These are phyloP conservation scores for Nemania serpens DNA, from an alignment of 2,329 filamentous ascomycete species.

Conservation along the genomic window DNA sequence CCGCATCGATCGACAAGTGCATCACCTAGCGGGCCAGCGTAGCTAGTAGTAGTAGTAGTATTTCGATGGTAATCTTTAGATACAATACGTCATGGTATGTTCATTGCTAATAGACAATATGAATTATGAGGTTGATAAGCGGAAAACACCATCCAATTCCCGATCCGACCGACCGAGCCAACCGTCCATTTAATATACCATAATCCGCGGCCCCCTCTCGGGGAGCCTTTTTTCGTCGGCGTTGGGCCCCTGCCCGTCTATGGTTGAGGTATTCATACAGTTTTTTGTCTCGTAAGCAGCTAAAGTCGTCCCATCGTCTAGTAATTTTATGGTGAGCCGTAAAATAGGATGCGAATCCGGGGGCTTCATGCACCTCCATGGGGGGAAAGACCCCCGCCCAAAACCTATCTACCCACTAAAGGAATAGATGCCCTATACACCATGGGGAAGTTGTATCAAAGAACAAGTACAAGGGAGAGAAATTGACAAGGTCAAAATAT, in stretches of 20 bases:
- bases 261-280: constrained; percentile 25
- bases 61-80: too few relatives aligned
- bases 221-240: constrained; percentile 3
- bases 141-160: neutral
- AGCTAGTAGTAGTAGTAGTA: too few relatives aligned
- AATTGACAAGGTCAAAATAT: neutral
- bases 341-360: constrained; percentile 3
- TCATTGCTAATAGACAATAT: neutral
- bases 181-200: neutral
- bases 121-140: neutral
- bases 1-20: too few relatives aligned
- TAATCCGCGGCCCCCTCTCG: neutral
- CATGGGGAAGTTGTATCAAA: neutral
- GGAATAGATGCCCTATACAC: neutral
- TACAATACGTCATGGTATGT: too few relatives aligned
- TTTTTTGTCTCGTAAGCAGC: constrained; percentile 16
- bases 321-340: constrained; percentile 18
- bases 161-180: neutral
- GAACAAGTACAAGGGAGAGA: neutral
- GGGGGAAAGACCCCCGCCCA: neutral
- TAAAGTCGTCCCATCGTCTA: constrained; percentile 27
- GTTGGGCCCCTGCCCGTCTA: constrained; percentile 18
- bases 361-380: neutral
- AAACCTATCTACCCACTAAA: neutral
- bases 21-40: too few relatives aligned